Evolutionary conservation across 2,329 filamentous ascomycete species (phyloP), one percentile per base, ranked within the genome.

Genomic region (Gnomoniopsis smithogilvyi): DNA sequence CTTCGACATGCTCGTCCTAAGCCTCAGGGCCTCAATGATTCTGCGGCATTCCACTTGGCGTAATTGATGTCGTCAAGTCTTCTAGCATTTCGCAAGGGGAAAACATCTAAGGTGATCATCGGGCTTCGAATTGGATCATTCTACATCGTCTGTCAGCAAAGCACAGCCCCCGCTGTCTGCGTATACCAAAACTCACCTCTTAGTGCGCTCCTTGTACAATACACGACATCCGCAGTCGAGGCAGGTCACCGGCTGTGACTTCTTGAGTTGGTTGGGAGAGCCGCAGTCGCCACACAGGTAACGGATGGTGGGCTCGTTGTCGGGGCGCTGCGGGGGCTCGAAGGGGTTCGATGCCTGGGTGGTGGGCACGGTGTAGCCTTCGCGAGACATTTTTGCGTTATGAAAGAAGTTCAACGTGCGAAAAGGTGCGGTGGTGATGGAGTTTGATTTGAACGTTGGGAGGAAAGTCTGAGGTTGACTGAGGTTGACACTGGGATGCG

Each of bases 91-190:
- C 46, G n/a, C 12, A 50, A 11, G 24, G 10, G 3, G 17, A 24
- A 30, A 17, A 15, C 3, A 1, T 11, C 1, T 45, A 19, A 11
- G 11, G 2, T 15, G 6, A 41, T 81, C 75, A 98, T 76, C 94
- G 86, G 54, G 95, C 95, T 80, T 99, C 93, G 70, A 99, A 98
- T 78, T 99, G 95, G 54, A 98, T 93, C 93, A 98, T 97, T 71
- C 94, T 96, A 67, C 3, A 21, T 11, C 12, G 10, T 46, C 15
- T 11, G 59, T 19, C 56, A 22, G 22, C 58, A 72, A 57, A 71
- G 66, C 61, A 60, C 51, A 55, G 46, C 63, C 57, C 48, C 3
- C n/a, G 17, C 38, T 33, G 26, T 34, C n/a, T 34, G 34, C 6
- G 26, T 12, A 33, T 36, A 12, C 49, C 26, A 43, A 8, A 46